Conservation (phyloP, 805 yeast genomes). For the Schwanniomyces vanrijiae region DNA sequence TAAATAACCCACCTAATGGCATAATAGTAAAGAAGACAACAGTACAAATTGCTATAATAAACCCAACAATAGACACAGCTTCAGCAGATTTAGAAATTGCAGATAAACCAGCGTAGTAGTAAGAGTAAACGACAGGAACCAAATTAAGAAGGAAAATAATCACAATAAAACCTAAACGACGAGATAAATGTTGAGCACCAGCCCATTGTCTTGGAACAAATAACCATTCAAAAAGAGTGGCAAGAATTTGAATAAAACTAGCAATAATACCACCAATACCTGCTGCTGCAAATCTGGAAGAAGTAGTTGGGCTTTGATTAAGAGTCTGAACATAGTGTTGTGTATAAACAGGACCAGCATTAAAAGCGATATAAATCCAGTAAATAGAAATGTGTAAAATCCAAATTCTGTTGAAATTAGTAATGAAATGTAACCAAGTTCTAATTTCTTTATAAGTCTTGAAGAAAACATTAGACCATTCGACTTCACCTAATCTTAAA, state of each 20-base stretch:
- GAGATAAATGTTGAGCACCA: constrained; percentile 94
- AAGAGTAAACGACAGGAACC: constrained; percentile 84
- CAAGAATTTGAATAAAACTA: constrained; percentile 72
- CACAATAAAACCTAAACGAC: constrained; percentile 78
- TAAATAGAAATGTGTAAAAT: constrained; percentile 82
- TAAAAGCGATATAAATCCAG: constrained; percentile 95
- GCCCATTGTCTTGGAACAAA: constrained; percentile 99
- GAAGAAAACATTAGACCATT: constrained; percentile 89
- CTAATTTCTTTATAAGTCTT: constrained; percentile 95
- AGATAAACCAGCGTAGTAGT: constrained; percentile 72
- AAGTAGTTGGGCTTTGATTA: constrained; percentile 85
- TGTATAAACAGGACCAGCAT: constrained; percentile 90
- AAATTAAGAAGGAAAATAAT: constrained; percentile 68
- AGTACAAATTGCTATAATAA: constrained; percentile 85
- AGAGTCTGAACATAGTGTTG: constrained; percentile 78
- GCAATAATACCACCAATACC: constrained; percentile 94
- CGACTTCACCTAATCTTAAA: constrained; percentile 84
- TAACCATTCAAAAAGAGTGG: constrained; percentile 90
- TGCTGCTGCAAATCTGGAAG: constrained; percentile 88
- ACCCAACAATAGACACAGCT: constrained; percentile 80
- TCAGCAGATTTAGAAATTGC: constrained; percentile 70
- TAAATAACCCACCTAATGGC: constrained; percentile 97
- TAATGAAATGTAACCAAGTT: constrained; percentile 94
- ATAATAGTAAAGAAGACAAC: constrained; percentile 83
- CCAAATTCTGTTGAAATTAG: constrained; percentile 98